Base-by-base conservation (phyloP, 768 basidiomycete species). In the Trametes sanguinea region DNA sequence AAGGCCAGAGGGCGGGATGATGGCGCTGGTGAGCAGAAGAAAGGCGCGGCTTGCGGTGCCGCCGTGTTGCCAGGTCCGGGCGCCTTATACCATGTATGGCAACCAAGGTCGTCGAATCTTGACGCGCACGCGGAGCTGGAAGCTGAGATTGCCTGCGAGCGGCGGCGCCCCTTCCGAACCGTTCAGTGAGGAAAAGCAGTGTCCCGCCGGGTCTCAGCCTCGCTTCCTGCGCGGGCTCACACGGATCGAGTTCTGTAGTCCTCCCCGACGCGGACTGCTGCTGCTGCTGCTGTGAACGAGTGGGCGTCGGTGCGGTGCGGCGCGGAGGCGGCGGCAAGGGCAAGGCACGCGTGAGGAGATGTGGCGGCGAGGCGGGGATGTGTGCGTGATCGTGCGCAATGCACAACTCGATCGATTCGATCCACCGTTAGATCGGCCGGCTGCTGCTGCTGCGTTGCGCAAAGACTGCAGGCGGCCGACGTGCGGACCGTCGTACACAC, bases 61-160 rank as follows among this genome's bases (percentile, higher is more conserved):
- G 57, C 48, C 43, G 22, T 29, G 16, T 7, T n/a, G n/a, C 40
- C 27, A 16, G 30, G 11, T 1, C 48, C 30, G 57, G 42, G 57
- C 57, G 57, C 57, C 4, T 57, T 35, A 39, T 51, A n/a, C 57
- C 57, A 5, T n/a, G 44, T 22, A 14, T 11, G 42, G 57, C 42
- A 51, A 37, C n/a, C 17, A 14, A 33, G 40, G 50, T 59, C 35
- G 51, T 17, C 51, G 51, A 37, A 37, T 11, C 35, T n/a, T 22
- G 42, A 30, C 48, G 57, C 57, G 39, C 51, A 54, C 52, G 60
- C 54, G 61, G 61, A 48, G 50, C 61, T 62, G 54, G 51, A 62
- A 53, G 61, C 51, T 62, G 55, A 57, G 54, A 57, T 62, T 57
- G 48, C 55, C 61, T 46, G 22, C 13, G 46, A 43, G 27, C 57